phyloP scores from a whole-genome alignment of 805 yeast species.

The Saturnispora kantuleensis region DNA sequence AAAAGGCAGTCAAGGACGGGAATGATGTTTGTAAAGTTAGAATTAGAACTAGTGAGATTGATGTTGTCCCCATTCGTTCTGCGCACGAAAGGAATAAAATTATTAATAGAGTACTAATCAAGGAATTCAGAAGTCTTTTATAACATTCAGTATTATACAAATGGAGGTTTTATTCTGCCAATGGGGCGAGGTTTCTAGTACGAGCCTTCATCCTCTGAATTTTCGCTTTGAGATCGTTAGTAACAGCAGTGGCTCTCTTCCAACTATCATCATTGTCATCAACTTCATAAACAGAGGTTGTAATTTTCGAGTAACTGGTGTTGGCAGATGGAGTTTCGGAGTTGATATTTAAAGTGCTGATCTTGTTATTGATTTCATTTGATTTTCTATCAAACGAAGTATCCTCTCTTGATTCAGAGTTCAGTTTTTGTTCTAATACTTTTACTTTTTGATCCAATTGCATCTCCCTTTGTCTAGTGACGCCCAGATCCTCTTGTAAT shows the following conservation, averaged over 20 bases:
- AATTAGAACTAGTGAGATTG: constrained; percentile 5
- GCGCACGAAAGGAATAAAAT: background rate
- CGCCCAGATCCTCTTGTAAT: constrained; percentile 51
- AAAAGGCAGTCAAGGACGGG: background rate
- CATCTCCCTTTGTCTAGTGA: constrained; percentile 39
- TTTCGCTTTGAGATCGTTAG: constrained; percentile 74
- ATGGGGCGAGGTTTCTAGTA: constrained; percentile 11
- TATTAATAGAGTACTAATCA: background rate
- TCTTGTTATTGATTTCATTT: constrained; percentile 24
- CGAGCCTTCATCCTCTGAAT: constrained; percentile 84
- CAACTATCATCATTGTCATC: constrained; percentile 59
- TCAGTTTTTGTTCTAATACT: constrained; percentile 12
- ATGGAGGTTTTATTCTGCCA: constrained; percentile 14
- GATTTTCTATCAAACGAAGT: constrained; percentile 9
- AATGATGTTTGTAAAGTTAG: constrained; percentile 5
- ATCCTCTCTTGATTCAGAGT: constrained; percentile 1
- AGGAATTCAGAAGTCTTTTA: background rate
- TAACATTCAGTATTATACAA: background rate
- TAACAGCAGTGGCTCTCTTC: constrained; percentile 85
- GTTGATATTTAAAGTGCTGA: constrained; percentile 26
- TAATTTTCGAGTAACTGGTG: constrained; percentile 3
- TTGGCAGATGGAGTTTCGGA: constrained; percentile 13
- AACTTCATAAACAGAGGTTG: constrained; percentile 23
- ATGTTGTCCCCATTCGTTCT: background rate
- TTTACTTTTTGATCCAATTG: constrained; percentile 18